Conservation (phyloP, 495 filamentous ascomycete species). For the Talaromyces adpressus region DNA sequence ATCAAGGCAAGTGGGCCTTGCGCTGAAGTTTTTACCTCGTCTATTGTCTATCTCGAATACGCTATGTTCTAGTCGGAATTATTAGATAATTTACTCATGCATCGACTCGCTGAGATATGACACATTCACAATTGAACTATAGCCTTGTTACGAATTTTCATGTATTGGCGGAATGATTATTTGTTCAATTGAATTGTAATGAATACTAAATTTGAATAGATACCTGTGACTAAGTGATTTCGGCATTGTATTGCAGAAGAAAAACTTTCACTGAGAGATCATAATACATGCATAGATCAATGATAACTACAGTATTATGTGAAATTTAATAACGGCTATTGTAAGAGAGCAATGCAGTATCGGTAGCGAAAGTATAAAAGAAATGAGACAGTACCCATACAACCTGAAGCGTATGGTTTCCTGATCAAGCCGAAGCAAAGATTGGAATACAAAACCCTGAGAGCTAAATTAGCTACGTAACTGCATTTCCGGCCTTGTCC, state of each 20-base stretch:
- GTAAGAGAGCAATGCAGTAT: not conserved
- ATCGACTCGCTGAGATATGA: not conserved
- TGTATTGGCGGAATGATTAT: too few relatives aligned
- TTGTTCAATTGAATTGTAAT: not conserved
- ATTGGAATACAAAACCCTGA: not conserved
- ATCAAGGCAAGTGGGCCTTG: not conserved
- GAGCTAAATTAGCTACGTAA: not conserved
- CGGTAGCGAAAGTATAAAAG: too few relatives aligned
- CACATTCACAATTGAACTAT: not conserved
- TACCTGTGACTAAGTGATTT: too few relatives aligned
- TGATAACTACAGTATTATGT: not conserved
- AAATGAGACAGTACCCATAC: not conserved
- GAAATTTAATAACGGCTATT: not conserved
- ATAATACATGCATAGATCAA: not conserved
- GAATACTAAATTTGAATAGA: not conserved
- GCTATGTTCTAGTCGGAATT: too few relatives aligned
- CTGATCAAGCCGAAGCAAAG: not conserved
- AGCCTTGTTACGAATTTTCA: not conserved
- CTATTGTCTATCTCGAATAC: not conserved
- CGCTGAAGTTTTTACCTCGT: not conserved
- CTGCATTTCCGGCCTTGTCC: too few relatives aligned
- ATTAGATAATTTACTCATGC: not conserved
- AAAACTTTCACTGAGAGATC: not conserved
- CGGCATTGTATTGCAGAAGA: not conserved
- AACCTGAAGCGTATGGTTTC: not conserved